Evolutionary conservation across 78 protist genomes (phyloP), one percentile per base, ranked within the genome.

Genomic region (Dictyostelium firmibasis): DNA sequence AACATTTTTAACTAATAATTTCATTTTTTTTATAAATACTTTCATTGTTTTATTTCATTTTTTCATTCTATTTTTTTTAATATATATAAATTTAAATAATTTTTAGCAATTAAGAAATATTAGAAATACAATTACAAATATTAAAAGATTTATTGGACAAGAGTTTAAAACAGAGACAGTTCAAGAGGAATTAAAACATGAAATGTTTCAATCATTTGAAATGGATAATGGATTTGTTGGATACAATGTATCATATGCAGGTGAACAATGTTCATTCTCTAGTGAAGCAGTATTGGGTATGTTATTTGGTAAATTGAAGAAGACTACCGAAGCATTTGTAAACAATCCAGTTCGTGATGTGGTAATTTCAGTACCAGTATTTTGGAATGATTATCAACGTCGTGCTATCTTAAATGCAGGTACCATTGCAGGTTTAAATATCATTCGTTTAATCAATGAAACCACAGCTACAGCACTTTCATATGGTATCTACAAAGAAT

Each of bases 391-490:
- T 69, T 91, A 75, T 36, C 99, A 99, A 96, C 94, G 99, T 23
- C 87, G 91, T 23, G 98, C 98, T 20, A 25, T 98, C 36, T 25
- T 96, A 1, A 93, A 97, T 57, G 99, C 99, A 25, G 86, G 97
- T 33, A 5, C 78, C 47, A 97, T 98, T 62, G 99, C 99, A 62
- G 99, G 98, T 47, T 79, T 99, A 31, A 96, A 98, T 92, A 70
- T 79, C 7, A 93, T 98, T 72, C 91, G 97, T 82, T 97, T 98
- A 43, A 29, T 98, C 47, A 98, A 97, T 92, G 99, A 98, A 85
- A 79, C 95, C 74, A 86, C 99, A 5, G 99, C 99, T 2, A 97
- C 91, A 6, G 99, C 99, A 11, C 96, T 99, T 36, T 85, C 86
- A n/a, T 99, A 96, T 84, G 99, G 99, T 43, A 93, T 98, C 95